Base-by-base conservation (phyloP, 2,329 filamentous ascomycete species). In the Fusarium domesticum region DNA sequence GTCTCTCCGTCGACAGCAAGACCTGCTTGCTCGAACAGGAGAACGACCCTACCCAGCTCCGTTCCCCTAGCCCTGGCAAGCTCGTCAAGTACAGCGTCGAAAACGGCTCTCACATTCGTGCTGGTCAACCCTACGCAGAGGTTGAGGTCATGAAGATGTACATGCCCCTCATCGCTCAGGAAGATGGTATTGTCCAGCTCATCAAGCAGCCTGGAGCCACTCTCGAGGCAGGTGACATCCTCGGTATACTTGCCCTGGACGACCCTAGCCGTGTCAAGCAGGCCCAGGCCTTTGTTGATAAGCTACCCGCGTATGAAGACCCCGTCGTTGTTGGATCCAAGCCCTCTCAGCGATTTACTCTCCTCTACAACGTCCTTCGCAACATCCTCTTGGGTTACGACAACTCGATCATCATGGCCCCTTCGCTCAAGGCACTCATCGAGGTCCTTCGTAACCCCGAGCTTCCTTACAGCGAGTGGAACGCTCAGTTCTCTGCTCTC, bases 141-240 rank as follows among this genome's bases (percentile, higher is more conserved):
- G 92, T 98, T 32, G 93, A 98, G 72, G 93, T 98, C 71, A 98
- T 98, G 93, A 98, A 98, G 80, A 98, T 98, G 93, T 97, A 97
- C 80, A 98, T 98, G 93, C 93, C 93, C 62, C 78, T 98, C 43
- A 80, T 98, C 50, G 88, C 93, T 3, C 86, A 91, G 65, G 93
- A 98, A 69, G 93, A 96, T 60, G 93, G 93, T 75, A 80, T 95
- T 42, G 92, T 98, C 44, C 93, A 96, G 74, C 81, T 98, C 61
- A 96, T 98, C 77, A 98, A 98, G 81, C 93, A 97, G 73, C 93
- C 93, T 51, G 93, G 93, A 67, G 88, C 93, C n/a, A 95, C 90
- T 15, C 86, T 98, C 37, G 91, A 97, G 69, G 93, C 93, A 64
- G 93, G 93, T 69, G 93, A 98, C 66, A 97, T 98, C 48, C 82